These are phyloP conservation scores for Epichloe uncinata DNA, from an alignment of 2,329 filamentous ascomycete species.

Conservation along the genomic window DNA sequence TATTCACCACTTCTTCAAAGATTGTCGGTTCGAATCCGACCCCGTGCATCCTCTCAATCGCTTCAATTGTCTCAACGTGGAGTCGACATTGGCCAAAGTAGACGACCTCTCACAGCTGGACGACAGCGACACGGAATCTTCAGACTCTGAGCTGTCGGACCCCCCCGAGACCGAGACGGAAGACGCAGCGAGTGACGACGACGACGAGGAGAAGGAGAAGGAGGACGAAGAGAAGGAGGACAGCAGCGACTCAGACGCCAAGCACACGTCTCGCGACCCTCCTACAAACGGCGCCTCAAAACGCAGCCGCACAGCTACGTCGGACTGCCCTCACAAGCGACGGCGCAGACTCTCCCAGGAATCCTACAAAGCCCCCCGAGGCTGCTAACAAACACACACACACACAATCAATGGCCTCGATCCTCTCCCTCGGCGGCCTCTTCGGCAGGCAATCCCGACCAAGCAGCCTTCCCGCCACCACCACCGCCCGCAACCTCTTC, in stretches of 20 bases:
- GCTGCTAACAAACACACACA: neutral
- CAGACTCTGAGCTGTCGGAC: neutral
- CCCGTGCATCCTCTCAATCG: conserved; percentile 6
- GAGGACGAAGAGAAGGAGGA: neutral
- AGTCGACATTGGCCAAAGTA: neutral
- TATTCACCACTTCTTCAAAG: conserved; percentile 10
- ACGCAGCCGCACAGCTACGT: neutral
- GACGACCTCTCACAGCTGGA: neutral
- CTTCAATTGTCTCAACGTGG: conserved; percentile 4
- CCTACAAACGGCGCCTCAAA: neutral
- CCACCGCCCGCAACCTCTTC: conserved; percentile 14
- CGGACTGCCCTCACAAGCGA: neutral
- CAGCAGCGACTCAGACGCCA: neutral
- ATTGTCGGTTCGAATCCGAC: conserved; percentile 6
- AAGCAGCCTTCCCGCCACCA: neutral
- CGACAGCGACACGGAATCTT: neutral
- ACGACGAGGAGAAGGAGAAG: neutral
- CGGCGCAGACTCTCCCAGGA: neutral
- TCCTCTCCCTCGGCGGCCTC: conserved; percentile 18
- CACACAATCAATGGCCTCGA: conserved; percentile 13
- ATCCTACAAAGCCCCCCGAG: neutral
- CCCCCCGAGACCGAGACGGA: neutral
- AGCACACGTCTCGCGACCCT: too few species aligned
- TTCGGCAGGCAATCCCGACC: conserved; percentile 11
- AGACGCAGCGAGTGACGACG: neutral